Evolutionary conservation across 163 green algal genomes (phyloP), one percentile per base, ranked within the genome.

Genomic region (Volvox carteri): DNA sequence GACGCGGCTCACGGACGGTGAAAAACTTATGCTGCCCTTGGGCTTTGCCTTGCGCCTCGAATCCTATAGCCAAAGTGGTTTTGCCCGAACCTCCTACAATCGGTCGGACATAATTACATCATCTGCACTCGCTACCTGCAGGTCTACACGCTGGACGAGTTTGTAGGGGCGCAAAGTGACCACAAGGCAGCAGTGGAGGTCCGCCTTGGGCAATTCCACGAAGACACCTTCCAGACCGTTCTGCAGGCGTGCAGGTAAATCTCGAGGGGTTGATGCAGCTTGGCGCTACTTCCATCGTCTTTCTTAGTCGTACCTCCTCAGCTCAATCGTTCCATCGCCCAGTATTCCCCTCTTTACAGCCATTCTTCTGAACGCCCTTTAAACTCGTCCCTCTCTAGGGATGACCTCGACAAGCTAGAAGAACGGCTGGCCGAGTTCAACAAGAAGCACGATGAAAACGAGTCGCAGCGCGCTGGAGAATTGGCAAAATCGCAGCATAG

Each of bases 361-460:
- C n/a, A n/a, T n/a, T n/a, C n/a, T n/a, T n/a, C n/a, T n/a, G n/a
- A n/a, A n/a, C n/a, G n/a, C n/a, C n/a, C n/a, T n/a, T n/a, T n/a
- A n/a, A 48, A 39, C 7, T 23, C 8, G 28, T 65, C 54, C 54
- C 5, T n/a, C 5, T 65, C 5, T 11, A 89, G 84, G 84, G 84
- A 89, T 23, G 94, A 95, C 44, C 85, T 98, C 28, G 88, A 92
- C 86, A 93, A 95, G 84, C 88, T 97, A 81, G 96, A 99, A 91
- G 91, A 97, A 92, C 92, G 96, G 12, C 95, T 99, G 85, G 85
- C 85, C n/a, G 91, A 95, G 77, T 95, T 97, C 42, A 86, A 95
- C 75, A 84, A 89, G 56, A 94, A 94, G 85, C 89, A 93, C 81
- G 90, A 92, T 19, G 90, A 95, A 44, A 77, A 46, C 37, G 90